Evolutionary conservation across 2,329 filamentous ascomycete species (phyloP).

Genomic region (Lasiodiplodia sp.): DNA sequence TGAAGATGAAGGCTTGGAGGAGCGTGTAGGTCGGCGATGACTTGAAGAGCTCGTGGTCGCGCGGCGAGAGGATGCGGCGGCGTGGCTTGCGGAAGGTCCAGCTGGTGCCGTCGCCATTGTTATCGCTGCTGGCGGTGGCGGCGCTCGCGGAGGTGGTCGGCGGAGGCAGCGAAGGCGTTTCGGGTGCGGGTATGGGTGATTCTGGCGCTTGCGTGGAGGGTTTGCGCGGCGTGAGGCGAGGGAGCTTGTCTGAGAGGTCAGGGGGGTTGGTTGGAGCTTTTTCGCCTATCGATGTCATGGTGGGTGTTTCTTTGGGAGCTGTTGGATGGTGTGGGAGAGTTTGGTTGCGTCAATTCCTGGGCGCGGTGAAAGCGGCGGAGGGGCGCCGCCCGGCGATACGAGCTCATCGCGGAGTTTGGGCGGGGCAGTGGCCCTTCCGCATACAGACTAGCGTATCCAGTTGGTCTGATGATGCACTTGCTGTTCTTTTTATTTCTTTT

Average conservation of each 20-base stretch:
- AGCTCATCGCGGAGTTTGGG: conserved; percentile 2
- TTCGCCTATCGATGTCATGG: conserved; percentile 14
- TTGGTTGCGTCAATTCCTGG: neutral
- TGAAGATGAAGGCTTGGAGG: conserved; percentile 84
- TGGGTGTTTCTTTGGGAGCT: neutral
- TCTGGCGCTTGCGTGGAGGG: conserved; percentile 34
- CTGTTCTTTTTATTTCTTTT: neutral
- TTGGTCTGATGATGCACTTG: neutral
- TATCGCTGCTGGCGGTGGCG: conserved; percentile 56
- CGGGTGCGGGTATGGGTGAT: conserved; percentile 66
- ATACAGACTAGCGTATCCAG: neutral
- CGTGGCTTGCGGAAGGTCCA: conserved; percentile 71
- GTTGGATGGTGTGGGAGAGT: neutral
- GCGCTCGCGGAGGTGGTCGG: conserved; percentile 56
- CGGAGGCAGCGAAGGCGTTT: conserved; percentile 75
- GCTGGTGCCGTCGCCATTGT: neutral
- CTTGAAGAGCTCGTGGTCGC: conserved; percentile 84
- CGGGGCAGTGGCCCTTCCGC: neutral
- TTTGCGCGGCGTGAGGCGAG: conserved; percentile 46
- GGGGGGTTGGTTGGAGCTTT: conserved; percentile 29
- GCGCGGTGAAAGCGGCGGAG: neutral
- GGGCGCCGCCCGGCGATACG: neutral
- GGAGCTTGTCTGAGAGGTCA: conserved; percentile 41
- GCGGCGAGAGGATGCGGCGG: conserved; percentile 79
- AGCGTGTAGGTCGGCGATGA: conserved; percentile 77